Base-by-base conservation (phyloP, 371 early-diverging fungal species). In the Mortierella sp. region DNA sequence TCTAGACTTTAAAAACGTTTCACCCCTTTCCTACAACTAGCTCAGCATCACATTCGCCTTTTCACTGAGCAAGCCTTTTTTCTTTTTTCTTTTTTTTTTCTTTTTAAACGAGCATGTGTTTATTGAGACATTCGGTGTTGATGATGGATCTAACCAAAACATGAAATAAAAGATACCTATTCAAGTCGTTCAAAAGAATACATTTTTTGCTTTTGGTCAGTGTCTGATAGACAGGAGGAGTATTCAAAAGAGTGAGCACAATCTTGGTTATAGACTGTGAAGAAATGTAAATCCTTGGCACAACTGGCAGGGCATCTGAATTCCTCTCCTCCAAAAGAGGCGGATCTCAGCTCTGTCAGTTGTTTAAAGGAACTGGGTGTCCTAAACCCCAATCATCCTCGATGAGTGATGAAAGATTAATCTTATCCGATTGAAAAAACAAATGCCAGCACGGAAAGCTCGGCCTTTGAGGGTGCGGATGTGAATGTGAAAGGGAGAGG, bases 391-490 rank as follows among this genome's bases (percentile, higher is more conserved):
- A 37, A 37, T 70, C 60, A 62, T 66, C 55, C 68, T 64, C 68
- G 47, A 71, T 61, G 67, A 66, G 55, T 52, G 62, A 37, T 37
- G 37, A 37, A 64, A 68, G 76, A 62, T 75, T 64, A 67, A 48
- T 75, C 76, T 75, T 75, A 75, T 75, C 76, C 76, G 76, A 70
- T 75, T 68, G 71, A 71, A 75, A 61, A 61, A 57, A 70, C 76
- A 70, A 75, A 75, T 75, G 76, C 76, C 68, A 71, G 71, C 68
- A 75, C 60, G 67, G 71, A 75, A 75, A 75, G 70, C 71, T 67
- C 43, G 66, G 72, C 79, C 72, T 72, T 72, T 65, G 79, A 57
- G 79, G 79, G 79, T 77, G 79, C 79, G 72, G 79, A 77, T 77
- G 79, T 75, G 30, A 25, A 9, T 45, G 21, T 67, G 44, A 51